Percentiles rank a stretch among this genome's conserved stretches.
Evolutionary conservation across 192 early-diverging fungal species (phyloP).

Genomic region (Spizellomyces sp.): DNA sequence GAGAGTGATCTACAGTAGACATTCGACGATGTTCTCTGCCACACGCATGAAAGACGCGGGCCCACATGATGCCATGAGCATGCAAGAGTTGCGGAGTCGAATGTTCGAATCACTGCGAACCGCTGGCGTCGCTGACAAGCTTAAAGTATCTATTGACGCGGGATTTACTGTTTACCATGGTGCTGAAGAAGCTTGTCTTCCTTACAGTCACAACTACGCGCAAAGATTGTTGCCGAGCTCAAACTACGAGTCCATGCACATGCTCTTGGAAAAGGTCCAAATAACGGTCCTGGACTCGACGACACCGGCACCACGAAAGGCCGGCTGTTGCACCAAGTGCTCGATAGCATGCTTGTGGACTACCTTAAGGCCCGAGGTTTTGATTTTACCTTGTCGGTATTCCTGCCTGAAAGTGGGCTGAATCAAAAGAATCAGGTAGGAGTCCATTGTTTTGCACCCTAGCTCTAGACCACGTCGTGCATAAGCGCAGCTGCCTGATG

Average conservation of each 20-base stretch:
- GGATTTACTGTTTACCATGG: not conserved
- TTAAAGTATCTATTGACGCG: constrained; percentile 36
- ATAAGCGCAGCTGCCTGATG: not conserved
- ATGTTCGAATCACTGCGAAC: constrained; percentile 40
- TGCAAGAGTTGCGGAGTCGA: constrained; percentile 36
- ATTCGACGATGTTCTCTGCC: too few relatives aligned
- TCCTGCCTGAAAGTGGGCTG: constrained; percentile 54
- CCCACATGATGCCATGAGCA: constrained; percentile 8
- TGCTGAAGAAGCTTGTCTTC: not conserved
- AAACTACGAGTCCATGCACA: constrained; percentile 18
- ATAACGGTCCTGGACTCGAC: not conserved
- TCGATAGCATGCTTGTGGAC: constrained; percentile 52
- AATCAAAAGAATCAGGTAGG: constrained; percentile 26
- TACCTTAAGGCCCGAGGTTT: constrained; percentile 42
- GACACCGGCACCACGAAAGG: not conserved
- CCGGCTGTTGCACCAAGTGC: constrained; percentile 29
- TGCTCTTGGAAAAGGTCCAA: not conserved
- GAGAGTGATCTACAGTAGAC: too few relatives aligned
- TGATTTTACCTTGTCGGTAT: constrained; percentile 59
- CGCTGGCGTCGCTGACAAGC: constrained; percentile 45
- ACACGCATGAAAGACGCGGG: too few relatives aligned
- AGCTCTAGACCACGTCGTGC: not conserved
- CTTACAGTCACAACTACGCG: constrained; percentile 51
- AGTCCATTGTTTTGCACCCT: not conserved
- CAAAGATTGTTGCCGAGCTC: constrained; percentile 45